Conservation (phyloP, 2,329 filamentous ascomycete genomes). For the Curvularia hawaiiensis region DNA sequence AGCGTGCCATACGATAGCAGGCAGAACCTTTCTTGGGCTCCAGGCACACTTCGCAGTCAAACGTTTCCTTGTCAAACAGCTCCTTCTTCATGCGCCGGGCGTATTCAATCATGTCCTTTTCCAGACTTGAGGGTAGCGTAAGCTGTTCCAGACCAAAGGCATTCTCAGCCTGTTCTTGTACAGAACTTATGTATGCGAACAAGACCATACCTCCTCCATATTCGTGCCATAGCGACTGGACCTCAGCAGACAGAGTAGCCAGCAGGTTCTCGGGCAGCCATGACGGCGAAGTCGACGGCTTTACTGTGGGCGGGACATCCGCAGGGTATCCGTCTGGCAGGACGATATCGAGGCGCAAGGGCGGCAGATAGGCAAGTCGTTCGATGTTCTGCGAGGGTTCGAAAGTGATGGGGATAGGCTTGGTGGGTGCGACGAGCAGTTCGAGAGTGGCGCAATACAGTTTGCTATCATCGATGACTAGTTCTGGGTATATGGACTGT, state of each 20-base stretch:
- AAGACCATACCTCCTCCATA: constrained; percentile 62
- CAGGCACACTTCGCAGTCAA: constrained; percentile 85
- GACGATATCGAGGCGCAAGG: constrained; percentile 58
- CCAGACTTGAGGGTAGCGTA: constrained; percentile 57
- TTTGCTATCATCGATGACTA: constrained; percentile 53
- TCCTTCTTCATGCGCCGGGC: constrained; percentile 75
- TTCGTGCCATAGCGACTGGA: constrained; percentile 62
- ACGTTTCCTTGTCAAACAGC: constrained; percentile 82
- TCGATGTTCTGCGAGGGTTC: constrained; percentile 48
- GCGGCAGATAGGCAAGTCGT: constrained; percentile 60
- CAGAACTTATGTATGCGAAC: constrained; percentile 64
- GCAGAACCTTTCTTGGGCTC: constrained; percentile 86
- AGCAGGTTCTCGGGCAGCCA: constrained; percentile 60
- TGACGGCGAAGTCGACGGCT: constrained; percentile 54
- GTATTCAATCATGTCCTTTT: constrained; percentile 76
- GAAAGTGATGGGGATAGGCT: constrained; percentile 51
- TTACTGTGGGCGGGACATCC: constrained; percentile 56
- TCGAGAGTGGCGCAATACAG: constrained; percentile 57
- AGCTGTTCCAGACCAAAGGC: constrained; percentile 59
- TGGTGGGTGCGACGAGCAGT: constrained; percentile 60
- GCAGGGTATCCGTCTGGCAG: constrained; percentile 64
- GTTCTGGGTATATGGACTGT: constrained; percentile 67
- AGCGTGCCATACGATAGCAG: constrained; percentile 83
- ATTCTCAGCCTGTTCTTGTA: constrained; percentile 63
- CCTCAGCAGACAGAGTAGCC: constrained; percentile 54